phyloP scores from a whole-genome alignment of 164 flowering plant species.

The Malania oleifera region DNA sequence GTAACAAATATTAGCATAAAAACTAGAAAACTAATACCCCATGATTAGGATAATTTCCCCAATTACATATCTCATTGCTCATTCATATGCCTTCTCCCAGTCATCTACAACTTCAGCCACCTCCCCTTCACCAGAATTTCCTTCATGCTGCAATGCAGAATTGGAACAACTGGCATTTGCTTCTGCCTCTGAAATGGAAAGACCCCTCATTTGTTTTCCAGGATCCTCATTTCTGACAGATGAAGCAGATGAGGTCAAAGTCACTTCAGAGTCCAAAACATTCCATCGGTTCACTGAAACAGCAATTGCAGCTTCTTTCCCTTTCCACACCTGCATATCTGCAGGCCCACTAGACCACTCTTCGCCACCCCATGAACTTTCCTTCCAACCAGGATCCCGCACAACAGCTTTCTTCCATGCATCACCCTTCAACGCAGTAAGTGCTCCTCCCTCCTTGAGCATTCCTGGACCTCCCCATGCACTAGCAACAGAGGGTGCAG shows the following conservation, averaged over 20 bases:
- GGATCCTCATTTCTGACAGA: slow-evolving; percentile 15
- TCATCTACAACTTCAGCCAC: slow-evolving; percentile 65
- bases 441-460: slow-evolving; percentile 28
- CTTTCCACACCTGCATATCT: slow-evolving; percentile 43
- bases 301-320: slow-evolving; percentile 42
- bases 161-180: slow-evolving; percentile 17
- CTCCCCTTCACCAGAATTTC: slow-evolving; percentile 13
- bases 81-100: slow-evolving; percentile 83
- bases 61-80: too few species aligned
- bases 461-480: slow-evolving; percentile 54
- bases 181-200: slow-evolving; percentile 14
- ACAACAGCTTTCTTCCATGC: slow-evolving; percentile 86
- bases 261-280: slow-evolving; percentile 39
- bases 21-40: too few species aligned
- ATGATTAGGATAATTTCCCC: too few species aligned
- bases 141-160: slow-evolving; percentile 12
- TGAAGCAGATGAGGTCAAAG: slow-evolving; percentile 21
- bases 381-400: slow-evolving; percentile 49
- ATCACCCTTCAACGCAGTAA: slow-evolving; percentile 30
- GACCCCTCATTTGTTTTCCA: slow-evolving; percentile 11
- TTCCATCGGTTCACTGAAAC: slow-evolving; percentile 60
- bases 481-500: slow-evolving; percentile 26
- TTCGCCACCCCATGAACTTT: slow-evolving; percentile 65
- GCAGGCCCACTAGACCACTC: slow-evolving; percentile 33
- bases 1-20: too few species aligned